Percentiles rank a stretch among this genome's conserved stretches.
Evolutionary conservation across 2,329 filamentous ascomycete genomes (phyloP).

Genomic region (Hypoxylon sp.): DNA sequence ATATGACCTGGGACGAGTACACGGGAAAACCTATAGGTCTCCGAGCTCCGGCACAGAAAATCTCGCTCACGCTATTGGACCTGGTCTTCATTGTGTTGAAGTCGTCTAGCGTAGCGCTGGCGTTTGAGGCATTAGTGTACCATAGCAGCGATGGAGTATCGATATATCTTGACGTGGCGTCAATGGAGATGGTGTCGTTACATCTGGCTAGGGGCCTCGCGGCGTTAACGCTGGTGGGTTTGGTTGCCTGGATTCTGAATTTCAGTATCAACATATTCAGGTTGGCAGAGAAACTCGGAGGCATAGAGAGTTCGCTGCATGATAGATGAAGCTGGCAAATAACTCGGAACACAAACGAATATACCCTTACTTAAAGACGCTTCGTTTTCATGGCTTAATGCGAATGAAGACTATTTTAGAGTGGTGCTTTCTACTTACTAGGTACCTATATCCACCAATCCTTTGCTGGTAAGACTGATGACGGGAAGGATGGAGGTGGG

Average conservation of each 20-base stretch:
- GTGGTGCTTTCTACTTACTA: background rate
- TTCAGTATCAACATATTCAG: constrained; percentile 88
- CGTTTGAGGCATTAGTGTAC: constrained; percentile 84
- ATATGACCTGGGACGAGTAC: constrained; percentile 97
- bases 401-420: background rate
- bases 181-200: constrained; percentile 66
- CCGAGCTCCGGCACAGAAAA: constrained; percentile 84
- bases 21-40: constrained; percentile 92
- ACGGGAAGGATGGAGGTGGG: background rate
- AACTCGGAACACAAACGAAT: constrained; percentile 25
- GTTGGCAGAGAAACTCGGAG: constrained; percentile 70
- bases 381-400: background rate
- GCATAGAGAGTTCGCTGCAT: constrained; percentile 61
- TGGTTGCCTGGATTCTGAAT: constrained; percentile 90
- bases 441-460: background rate
- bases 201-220: constrained; percentile 76
- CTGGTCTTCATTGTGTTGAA: constrained; percentile 98
- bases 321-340: constrained; percentile 43
- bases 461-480: background rate
- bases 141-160: constrained; percentile 54
- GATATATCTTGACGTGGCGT: constrained; percentile 47
- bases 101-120: constrained; percentile 89
- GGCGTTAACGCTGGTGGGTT: constrained; percentile 80
- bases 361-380: constrained; percentile 31
- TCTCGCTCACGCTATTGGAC: constrained; percentile 89